phyloP scores from a whole-genome alignment of 495 filamentous ascomycete genomes.

The Hypoxylon trugodes region DNA sequence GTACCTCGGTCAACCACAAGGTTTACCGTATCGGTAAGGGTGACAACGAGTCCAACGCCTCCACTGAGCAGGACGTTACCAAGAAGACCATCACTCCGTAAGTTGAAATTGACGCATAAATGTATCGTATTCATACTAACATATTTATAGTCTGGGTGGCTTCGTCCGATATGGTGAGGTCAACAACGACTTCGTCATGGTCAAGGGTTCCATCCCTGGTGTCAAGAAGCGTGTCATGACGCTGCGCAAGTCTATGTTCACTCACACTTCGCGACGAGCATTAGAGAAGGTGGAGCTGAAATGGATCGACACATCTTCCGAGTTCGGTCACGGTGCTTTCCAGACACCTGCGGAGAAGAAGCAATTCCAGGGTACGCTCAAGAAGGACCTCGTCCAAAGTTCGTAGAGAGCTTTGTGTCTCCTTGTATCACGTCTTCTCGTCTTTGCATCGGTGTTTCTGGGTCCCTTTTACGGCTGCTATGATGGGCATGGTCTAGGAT shows the following conservation, averaged over 20 bases:
- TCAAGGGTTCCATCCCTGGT: slow-evolving; percentile 98
- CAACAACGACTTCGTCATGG: slow-evolving; percentile 98
- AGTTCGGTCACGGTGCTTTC: slow-evolving; percentile 99
- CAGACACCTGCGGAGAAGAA: slow-evolving; percentile 98
- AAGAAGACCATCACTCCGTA: slow-evolving; percentile 99
- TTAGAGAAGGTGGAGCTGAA: slow-evolving; percentile 99
- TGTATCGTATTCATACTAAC: slow-evolving; percentile 24
- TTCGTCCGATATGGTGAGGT: slow-evolving; percentile 99
- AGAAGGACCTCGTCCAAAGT: slow-evolving; percentile 89
- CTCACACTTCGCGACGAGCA: slow-evolving; percentile 91
- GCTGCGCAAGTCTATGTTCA: slow-evolving; percentile 98
- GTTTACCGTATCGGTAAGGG: slow-evolving; percentile 98
- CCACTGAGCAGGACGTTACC: slow-evolving; percentile 94
- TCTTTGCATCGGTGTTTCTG: slow-evolving; percentile 65
- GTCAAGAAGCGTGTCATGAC: slow-evolving; percentile 99
- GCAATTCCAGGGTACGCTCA: slow-evolving; percentile 93
- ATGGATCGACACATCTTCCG: slow-evolving; percentile 99
- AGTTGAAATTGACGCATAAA: slow-evolving; percentile 55
- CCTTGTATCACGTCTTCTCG: slow-evolving; percentile 62
- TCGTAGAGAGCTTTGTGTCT: slow-evolving; percentile 63
- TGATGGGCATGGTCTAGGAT: slow-evolving; percentile 54
- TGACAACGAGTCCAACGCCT: slow-evolving; percentile 85
- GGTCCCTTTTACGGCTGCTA: slow-evolving; percentile 56
- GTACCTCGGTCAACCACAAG: slow-evolving; percentile 99
- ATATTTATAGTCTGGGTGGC: slow-evolving; percentile 82